Percentiles rank a stretch among this genome's conserved stretches.
phyloP scores from a whole-genome alignment of 1,284 basidiomycete genomes.

The Boletus subluridellus region DNA sequence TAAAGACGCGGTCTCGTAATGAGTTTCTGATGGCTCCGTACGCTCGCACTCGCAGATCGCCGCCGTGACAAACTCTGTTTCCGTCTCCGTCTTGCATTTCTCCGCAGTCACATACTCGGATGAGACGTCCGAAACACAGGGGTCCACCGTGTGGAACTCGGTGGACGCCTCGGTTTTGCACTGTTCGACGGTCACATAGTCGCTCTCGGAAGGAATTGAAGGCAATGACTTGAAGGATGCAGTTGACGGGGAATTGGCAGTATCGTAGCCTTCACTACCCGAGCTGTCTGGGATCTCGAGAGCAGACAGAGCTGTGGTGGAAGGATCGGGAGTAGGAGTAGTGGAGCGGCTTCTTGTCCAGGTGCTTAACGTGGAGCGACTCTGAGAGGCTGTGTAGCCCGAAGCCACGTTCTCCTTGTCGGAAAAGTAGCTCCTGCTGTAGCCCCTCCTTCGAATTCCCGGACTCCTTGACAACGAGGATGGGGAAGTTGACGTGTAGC shows the following conservation, averaged over 20 bases:
- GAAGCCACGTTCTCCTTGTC: conserved; percentile 54
- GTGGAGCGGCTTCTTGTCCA: conserved; percentile 36
- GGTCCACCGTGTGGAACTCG: conserved; percentile 48
- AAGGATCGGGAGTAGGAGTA: conserved; percentile 32
- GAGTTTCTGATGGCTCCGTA: conserved; percentile 43
- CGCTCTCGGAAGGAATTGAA: conserved; percentile 51
- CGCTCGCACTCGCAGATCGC: conserved; percentile 45
- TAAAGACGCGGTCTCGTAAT: conserved; percentile 52
- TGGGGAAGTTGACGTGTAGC: conserved; percentile 33
- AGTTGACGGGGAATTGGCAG: conserved; percentile 39
- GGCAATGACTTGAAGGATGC: conserved; percentile 44
- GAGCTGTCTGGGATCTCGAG: conserved; percentile 33
- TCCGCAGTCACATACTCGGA: conserved; percentile 50
- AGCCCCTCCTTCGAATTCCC: conserved; percentile 53
- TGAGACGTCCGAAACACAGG: conserved; percentile 33
- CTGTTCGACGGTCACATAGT: conserved; percentile 52
- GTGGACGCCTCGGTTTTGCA: conserved; percentile 43
- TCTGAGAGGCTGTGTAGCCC: conserved; percentile 31
- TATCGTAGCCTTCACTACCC: conserved; percentile 35
- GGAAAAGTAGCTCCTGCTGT: conserved; percentile 38
- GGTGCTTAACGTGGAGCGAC: conserved; percentile 34
- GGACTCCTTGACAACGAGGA: conserved; percentile 52
- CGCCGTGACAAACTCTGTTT: conserved; percentile 51
- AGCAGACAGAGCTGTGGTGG: conserved; percentile 25
- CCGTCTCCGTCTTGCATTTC: conserved; percentile 48